Percentiles rank a stretch among this genome's conserved stretches.
Conservation (phyloP, 176 grass and related monocot species). For the Oryza meridionalis region DNA sequence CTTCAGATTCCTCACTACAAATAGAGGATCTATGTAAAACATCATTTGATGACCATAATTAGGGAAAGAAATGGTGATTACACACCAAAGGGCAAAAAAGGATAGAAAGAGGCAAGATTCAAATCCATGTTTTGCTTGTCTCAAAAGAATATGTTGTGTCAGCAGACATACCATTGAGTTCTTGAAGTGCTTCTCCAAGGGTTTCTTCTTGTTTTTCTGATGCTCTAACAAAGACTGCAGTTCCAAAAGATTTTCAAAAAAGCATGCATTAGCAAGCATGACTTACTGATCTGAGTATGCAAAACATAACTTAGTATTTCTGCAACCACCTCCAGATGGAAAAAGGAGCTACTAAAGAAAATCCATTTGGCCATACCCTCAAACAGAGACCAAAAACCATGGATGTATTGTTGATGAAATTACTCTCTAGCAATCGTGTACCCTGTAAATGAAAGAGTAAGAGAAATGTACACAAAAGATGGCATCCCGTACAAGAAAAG, state of each 20-base stretch:
- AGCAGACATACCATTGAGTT: constrained; percentile 73
- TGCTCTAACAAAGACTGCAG: constrained; percentile 84
- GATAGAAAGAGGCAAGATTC: neutral
- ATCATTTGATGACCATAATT: neutral
- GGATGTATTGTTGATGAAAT: constrained; percentile 95
- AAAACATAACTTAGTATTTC: constrained; percentile 5
- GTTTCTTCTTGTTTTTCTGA: constrained; percentile 85
- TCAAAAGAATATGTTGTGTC: constrained; percentile 27
- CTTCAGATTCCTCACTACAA: neutral
- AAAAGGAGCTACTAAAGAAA: constrained; percentile 34
- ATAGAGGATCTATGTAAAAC: neutral
- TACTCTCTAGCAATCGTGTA: constrained; percentile 76
- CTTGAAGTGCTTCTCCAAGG: constrained; percentile 90
- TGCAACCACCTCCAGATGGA: neutral
- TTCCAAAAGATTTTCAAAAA: constrained; percentile 36
- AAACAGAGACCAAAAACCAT: constrained; percentile 91
- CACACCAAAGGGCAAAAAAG: constrained; percentile 7
- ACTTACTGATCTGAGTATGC: constrained; percentile 7
- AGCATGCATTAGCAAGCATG: constrained; percentile 1
- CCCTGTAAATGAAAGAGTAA: constrained; percentile 53
- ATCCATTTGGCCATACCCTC: constrained; percentile 60
- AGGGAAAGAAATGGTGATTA: neutral
- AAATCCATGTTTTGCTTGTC: constrained; percentile 9
- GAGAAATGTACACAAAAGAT: constrained; percentile 11
- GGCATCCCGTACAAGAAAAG: neutral